Conservation (phyloP, 2,329 filamentous ascomycete species). For the Xylariaceae sp. region DNA sequence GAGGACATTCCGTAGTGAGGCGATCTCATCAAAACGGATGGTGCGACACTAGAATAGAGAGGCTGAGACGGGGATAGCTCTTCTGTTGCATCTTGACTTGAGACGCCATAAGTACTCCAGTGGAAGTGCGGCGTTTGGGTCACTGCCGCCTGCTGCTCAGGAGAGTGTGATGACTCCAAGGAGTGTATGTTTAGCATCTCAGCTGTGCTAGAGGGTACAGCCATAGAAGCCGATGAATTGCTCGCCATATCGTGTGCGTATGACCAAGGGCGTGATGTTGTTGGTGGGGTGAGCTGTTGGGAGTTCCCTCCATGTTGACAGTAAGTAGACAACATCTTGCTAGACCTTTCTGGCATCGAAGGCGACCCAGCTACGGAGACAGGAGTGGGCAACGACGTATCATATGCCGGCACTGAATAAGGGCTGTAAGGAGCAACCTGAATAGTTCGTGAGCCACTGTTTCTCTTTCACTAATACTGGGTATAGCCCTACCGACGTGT, state of each 20-base stretch:
- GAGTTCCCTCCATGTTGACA: slow-evolving; percentile 46
- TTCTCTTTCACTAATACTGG: slow-evolving; percentile 1
- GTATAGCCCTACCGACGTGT: slow-evolving; percentile 38
- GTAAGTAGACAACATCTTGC: slow-evolving; percentile 51
- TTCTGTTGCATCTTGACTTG: slow-evolving; percentile 38
- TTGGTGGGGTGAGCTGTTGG: slow-evolving; percentile 58
- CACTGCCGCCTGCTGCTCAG: slow-evolving; percentile 42
- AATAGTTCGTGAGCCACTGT: slow-evolving; percentile 6
- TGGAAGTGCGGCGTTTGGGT: slow-evolving; percentile 43
- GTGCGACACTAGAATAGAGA: slow-evolving; percentile 34
- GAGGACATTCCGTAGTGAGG: slow-evolving; percentile 16
- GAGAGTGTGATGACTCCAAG: slow-evolving; percentile 45
- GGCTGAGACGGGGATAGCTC: slow-evolving; percentile 40
- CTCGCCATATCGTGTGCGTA: slow-evolving; percentile 52
- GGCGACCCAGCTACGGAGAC: slow-evolving; percentile 58
- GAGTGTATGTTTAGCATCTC: slow-evolving; percentile 49
- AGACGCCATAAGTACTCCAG: slow-evolving; percentile 48
- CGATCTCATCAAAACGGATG: slow-evolving; percentile 34
- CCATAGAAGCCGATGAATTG: slow-evolving; percentile 49
- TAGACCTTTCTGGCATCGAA: slow-evolving; percentile 51
- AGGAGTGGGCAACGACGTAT: slow-evolving; percentile 57
- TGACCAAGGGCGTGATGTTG: slow-evolving; percentile 53
- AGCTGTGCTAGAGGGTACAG: slow-evolving; percentile 47
- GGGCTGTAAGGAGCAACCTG: slow-evolving; percentile 44
- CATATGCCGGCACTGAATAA: slow-evolving; percentile 47